Evolutionary conservation across 441 rosid genomes (phyloP).

Genomic region (Adansonia rubrostipa): DNA sequence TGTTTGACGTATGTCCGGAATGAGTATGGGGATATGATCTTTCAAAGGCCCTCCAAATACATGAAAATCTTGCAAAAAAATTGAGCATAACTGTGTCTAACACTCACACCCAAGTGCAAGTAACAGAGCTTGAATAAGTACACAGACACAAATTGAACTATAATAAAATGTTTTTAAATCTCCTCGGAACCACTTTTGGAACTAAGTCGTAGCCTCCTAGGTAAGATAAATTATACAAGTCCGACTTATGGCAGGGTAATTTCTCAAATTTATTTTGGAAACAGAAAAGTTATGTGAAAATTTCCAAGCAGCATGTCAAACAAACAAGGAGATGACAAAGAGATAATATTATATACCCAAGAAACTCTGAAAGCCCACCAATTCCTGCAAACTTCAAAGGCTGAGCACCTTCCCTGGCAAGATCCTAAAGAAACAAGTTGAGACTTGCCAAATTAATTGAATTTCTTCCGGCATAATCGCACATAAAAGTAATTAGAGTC

Average conservation of each 20-base stretch:
- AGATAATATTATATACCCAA: conserved; percentile 60
- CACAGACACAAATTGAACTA: no score
- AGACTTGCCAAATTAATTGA: conserved; percentile 24
- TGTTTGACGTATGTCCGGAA: background rate
- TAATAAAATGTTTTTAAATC: background rate
- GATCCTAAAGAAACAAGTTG: conserved; percentile 60
- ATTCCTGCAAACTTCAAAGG: conserved; percentile 89
- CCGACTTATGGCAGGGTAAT: background rate
- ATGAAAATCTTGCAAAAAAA: background rate
- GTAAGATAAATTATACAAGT: background rate
- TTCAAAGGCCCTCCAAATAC: background rate
- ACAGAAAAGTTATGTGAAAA: background rate
- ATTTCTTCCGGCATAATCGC: conserved; percentile 10
- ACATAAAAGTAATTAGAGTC: background rate
- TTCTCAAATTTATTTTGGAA: conserved; percentile 13
- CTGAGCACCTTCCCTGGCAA: conserved; percentile 74
- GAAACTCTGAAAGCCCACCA: conserved; percentile 90
- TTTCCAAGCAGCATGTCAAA: background rate
- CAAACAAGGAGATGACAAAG: background rate
- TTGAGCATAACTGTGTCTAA: background rate
- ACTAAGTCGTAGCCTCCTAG: background rate
- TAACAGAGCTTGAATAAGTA: background rate
- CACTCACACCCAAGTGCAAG: background rate
- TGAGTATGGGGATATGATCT: background rate
- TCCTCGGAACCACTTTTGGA: conserved; percentile 1